Conservation (phyloP, 768 basidiomycete species). For the Boletus patriciae region DNA sequence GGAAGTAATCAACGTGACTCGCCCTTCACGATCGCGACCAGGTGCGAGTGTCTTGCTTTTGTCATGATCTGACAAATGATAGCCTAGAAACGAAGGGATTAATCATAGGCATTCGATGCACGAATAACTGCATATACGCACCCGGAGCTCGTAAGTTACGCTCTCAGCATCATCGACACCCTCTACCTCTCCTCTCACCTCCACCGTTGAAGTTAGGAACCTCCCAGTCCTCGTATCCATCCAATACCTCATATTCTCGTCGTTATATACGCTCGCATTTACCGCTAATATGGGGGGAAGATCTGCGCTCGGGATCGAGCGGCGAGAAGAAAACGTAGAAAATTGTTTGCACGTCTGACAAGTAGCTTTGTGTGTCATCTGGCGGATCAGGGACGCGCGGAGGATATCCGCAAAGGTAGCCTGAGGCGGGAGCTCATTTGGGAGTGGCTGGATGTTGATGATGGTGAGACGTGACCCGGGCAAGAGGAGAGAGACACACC, state of each 20-base stretch:
- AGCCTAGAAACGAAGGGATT: constrained; percentile 47
- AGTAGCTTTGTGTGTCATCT: constrained; percentile 81
- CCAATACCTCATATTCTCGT: constrained; percentile 77
- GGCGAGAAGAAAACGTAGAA: constrained; percentile 66
- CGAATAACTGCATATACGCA: constrained; percentile 37
- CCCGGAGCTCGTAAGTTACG: constrained; percentile 71
- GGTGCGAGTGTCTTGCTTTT: constrained; percentile 73
- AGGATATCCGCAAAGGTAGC: constrained; percentile 68
- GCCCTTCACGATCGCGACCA: constrained; percentile 89
- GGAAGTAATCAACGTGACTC: not conserved
- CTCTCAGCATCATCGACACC: constrained; percentile 56
- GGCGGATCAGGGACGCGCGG: constrained; percentile 72
- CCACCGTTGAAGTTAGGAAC: constrained; percentile 61
- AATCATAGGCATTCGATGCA: not conserved
- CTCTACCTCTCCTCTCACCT: constrained; percentile 59
- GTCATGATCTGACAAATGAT: constrained; percentile 77
- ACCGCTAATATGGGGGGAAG: constrained; percentile 84
- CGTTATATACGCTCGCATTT: constrained; percentile 78
- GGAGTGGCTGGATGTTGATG: constrained; percentile 28
- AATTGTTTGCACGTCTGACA: constrained; percentile 84
- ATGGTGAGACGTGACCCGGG: not conserved
- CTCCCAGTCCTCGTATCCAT: constrained; percentile 45
- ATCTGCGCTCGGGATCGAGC: constrained; percentile 60
- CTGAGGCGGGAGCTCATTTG: constrained; percentile 39
- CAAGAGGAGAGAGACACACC: constrained; percentile 40